Percentiles rank a stretch among this genome's conserved stretches.
These are phyloP conservation scores for Gloeopeniophorella convolvens DNA, from an alignment of 768 basidiomycete genomes.

Conservation along the genomic window DNA sequence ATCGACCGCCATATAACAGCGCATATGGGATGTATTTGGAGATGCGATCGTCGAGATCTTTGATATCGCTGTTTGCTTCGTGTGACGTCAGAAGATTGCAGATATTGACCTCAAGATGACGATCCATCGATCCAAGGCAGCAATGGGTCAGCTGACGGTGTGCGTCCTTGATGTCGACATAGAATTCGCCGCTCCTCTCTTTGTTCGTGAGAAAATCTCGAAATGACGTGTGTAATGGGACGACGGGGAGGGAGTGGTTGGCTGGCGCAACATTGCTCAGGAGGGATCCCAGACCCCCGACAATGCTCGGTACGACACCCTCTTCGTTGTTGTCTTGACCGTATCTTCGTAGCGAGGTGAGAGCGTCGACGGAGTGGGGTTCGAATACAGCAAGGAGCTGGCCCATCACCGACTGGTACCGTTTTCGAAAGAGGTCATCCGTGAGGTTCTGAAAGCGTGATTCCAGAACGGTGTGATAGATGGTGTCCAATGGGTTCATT, in stretches of 20 bases:
- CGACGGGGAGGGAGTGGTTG: not conserved
- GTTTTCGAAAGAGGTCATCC: too few relatives aligned
- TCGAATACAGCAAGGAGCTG: not conserved
- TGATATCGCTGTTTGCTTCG: too few relatives aligned
- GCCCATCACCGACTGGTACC: not conserved
- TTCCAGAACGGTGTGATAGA: too few relatives aligned
- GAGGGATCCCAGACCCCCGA: not conserved
- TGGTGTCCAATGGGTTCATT: too few relatives aligned
- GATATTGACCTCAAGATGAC: not conserved
- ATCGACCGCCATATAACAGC: too few relatives aligned
- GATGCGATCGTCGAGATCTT: too few relatives aligned
- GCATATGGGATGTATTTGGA: too few relatives aligned
- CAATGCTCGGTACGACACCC: not conserved
- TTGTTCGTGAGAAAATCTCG: not conserved
- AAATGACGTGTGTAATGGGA: too few relatives aligned
- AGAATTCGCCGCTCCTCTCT: not conserved
- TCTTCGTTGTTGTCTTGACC: too few relatives aligned
- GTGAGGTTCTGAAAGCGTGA: too few relatives aligned
- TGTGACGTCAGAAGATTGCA: too few relatives aligned
- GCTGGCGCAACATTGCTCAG: not conserved
- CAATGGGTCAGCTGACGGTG: not conserved
- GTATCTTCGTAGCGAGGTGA: not conserved
- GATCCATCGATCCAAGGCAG: not conserved
- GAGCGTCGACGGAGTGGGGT: not conserved
- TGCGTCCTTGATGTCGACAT: not conserved